phyloP scores from a whole-genome alignment of 2,329 filamentous ascomycete species.

The Neopestalotiopsis sp. region DNA sequence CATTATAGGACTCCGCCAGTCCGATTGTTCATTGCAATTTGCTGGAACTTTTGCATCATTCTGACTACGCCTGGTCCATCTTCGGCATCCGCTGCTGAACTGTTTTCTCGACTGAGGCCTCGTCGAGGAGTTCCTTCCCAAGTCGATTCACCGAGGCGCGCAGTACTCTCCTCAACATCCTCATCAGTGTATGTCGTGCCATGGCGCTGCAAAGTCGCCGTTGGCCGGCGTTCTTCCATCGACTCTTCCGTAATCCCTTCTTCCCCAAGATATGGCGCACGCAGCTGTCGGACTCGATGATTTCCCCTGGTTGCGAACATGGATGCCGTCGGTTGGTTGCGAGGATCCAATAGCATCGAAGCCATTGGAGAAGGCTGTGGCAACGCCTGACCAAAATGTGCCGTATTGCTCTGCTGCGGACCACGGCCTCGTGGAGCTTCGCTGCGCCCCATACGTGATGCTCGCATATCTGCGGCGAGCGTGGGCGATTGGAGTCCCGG shows the following conservation, averaged over 20 bases:
- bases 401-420: slow-evolving; percentile 41
- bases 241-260: slow-evolving; percentile 62
- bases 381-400: slow-evolving; percentile 50
- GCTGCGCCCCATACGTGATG: slow-evolving; percentile 52
- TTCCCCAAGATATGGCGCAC: slow-evolving; percentile 51
- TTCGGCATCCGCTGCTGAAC: slow-evolving; percentile 47
- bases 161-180: slow-evolving; percentile 58
- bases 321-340: slow-evolving; percentile 69
- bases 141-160: slow-evolving; percentile 60
- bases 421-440: slow-evolving; percentile 50
- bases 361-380: slow-evolving; percentile 69
- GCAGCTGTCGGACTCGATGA: slow-evolving; percentile 50
- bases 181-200: slow-evolving; percentile 60
- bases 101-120: slow-evolving; percentile 57
- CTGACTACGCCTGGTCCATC: slow-evolving; percentile 60
- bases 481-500: slow-evolving; percentile 71
- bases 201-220: slow-evolving; percentile 41
- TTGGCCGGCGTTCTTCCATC: slow-evolving; percentile 49
- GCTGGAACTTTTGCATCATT: slow-evolving; percentile 63
- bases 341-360: slow-evolving; percentile 75
- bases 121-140: slow-evolving; percentile 63
- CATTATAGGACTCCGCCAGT: slow-evolving; percentile 43
- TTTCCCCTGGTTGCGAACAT: slow-evolving; percentile 49
- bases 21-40: slow-evolving; percentile 56
- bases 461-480: slow-evolving; percentile 59